These are phyloP conservation scores for Macrocybe sp. DNA, from an alignment of 1,284 basidiomycete species.

Conservation along the genomic window DNA sequence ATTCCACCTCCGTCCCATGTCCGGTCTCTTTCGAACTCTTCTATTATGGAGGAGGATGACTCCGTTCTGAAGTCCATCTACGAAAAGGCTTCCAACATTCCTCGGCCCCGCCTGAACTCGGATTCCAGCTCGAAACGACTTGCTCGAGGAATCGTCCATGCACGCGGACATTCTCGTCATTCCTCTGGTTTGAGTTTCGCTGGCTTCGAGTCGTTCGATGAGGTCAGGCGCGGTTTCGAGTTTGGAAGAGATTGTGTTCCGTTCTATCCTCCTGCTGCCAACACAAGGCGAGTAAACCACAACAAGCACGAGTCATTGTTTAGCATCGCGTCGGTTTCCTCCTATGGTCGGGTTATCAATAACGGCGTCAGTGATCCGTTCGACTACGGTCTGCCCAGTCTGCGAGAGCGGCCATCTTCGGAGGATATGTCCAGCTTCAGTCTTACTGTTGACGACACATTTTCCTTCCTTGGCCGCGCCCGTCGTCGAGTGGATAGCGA, in stretches of 20 bases:
- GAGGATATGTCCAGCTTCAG: slow-evolving; percentile 49
- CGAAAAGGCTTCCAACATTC: slow-evolving; percentile 37
- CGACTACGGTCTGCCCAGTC: slow-evolving; percentile 56
- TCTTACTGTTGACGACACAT: slow-evolving; percentile 65
- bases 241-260: slow-evolving; percentile 54
- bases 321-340: slow-evolving; percentile 80
- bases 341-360: slow-evolving; percentile 67
- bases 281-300: slow-evolving; percentile 29
- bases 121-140: slow-evolving; percentile 35
- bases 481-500: slow-evolving; percentile 64
- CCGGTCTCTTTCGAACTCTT: slow-evolving; percentile 41
- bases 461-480: slow-evolving; percentile 51
- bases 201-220: slow-evolving; percentile 69
- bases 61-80: slow-evolving; percentile 57
- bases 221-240: slow-evolving; percentile 70
- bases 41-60: slow-evolving; percentile 44
- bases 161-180: slow-evolving; percentile 36
- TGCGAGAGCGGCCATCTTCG: slow-evolving; percentile 48
- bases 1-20: slow-evolving; percentile 57
- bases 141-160: slow-evolving; percentile 20
- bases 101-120: slow-evolving; percentile 36
- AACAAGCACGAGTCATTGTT: slow-evolving; percentile 57
- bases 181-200: slow-evolving; percentile 59
- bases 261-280: slow-evolving; percentile 56
- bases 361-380: slow-evolving; percentile 68